phyloP scores from a whole-genome alignment of 2,329 filamentous ascomycete genomes.

The Beauveria bassiana region DNA sequence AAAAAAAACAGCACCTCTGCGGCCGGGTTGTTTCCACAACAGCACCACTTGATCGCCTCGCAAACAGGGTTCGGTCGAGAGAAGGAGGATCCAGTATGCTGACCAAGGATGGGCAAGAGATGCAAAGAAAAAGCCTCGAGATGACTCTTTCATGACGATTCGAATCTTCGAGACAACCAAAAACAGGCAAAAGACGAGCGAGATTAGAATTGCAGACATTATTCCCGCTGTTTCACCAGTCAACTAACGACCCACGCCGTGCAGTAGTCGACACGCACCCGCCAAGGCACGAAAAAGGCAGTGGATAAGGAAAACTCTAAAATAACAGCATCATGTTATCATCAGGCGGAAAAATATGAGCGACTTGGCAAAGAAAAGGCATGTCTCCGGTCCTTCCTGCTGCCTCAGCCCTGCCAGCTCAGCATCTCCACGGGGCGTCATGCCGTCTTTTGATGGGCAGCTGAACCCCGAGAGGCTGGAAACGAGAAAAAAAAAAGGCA shows the following conservation, averaged over 20 bases:
- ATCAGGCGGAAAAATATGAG: neutral
- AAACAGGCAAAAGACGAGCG: too few relatives aligned
- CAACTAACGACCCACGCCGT: neutral
- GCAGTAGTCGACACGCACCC: neutral
- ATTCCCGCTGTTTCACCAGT: conserved; percentile 6
- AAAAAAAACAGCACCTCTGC: neutral
- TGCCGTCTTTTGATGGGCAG: neutral
- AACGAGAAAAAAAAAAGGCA: neutral
- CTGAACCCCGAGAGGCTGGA: neutral
- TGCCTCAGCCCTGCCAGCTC: neutral
- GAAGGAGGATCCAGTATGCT: neutral
- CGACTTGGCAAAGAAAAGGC: neutral
- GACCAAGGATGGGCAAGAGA: too few relatives aligned
- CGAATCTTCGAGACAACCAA: neutral
- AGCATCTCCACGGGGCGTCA: neutral
- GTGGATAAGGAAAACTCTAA: neutral
- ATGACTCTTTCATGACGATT: conserved; percentile 2
- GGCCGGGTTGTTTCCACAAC: neutral
- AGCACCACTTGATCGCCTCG: neutral
- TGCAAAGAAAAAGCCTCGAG: neutral
- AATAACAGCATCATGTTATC: too few relatives aligned
- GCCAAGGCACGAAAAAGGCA: neutral
- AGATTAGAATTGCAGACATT: neutral
- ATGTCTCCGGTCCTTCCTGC: neutral
- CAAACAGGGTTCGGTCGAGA: neutral